These are phyloP conservation scores for Eucalyptus camaldulensis DNA, from an alignment of 345 rosid genomes.

Conservation along the genomic window DNA sequence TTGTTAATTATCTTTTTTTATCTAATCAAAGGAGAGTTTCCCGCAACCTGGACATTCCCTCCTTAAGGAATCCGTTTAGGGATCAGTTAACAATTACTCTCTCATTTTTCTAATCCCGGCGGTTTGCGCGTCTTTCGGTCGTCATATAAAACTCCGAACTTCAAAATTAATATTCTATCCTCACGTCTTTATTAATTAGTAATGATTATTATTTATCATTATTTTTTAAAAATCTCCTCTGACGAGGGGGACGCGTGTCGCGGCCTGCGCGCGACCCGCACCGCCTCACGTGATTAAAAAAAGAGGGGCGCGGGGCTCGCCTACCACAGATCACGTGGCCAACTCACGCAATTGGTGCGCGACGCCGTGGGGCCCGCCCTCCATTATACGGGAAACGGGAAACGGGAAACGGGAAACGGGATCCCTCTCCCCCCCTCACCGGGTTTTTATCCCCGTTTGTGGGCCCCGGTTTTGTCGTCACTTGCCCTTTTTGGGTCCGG, in stretches of 20 bases:
- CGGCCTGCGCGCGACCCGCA: conserved; percentile 15
- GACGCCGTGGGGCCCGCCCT: neutral
- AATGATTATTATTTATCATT: neutral
- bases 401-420: no score
- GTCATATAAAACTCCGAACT: neutral
- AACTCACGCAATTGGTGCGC: conserved; percentile 15
- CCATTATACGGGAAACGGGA: neutral
- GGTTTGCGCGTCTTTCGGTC: neutral
- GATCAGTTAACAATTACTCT: conserved; percentile 45
- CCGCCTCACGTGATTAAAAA: conserved; percentile 28
- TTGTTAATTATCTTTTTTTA: neutral
- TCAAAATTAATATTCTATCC: neutral
- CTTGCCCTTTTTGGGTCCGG: neutral
- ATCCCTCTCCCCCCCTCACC: neutral
- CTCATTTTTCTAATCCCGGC: neutral
- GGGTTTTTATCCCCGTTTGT: neutral
- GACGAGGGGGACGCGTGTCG: conserved; percentile 5
- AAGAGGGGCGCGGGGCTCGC: neutral
- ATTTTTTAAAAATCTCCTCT: neutral
- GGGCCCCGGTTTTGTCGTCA: neutral
- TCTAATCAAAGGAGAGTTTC: neutral
- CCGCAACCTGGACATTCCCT: conserved; percentile 27
- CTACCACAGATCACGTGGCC: conserved; percentile 55
- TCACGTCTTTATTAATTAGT: neutral
- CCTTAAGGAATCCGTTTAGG: conserved; percentile 37